A percentile compares a stretch with the other conserved stretches of the same genome.
Conservation (phyloP, 495 filamentous ascomycete species). For the Cryomyces antarcticus region DNA sequence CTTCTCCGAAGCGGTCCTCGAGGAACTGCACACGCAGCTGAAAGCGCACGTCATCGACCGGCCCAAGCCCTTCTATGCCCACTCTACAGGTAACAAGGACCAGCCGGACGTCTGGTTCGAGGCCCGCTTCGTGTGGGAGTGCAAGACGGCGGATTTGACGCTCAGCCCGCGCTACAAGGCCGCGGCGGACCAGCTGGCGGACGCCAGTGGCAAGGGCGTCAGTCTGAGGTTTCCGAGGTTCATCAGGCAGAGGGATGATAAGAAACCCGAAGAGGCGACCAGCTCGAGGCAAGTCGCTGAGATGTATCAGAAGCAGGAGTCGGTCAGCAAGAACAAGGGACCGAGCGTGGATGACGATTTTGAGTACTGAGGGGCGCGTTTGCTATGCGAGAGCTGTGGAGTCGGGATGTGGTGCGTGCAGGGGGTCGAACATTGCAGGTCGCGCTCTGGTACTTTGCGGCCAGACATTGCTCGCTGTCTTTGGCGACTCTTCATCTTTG, state of each 20-base stretch:
- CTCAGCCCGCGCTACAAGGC: slow-evolving; percentile 85
- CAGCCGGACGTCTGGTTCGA: slow-evolving; percentile 99
- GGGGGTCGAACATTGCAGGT: too few species aligned
- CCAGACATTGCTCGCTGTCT: too few species aligned
- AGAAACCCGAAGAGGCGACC: slow-evolving; percentile 84
- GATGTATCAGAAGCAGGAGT: slow-evolving; percentile 92
- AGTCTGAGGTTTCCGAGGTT: slow-evolving; percentile 80
- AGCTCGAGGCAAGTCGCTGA: slow-evolving; percentile 67
- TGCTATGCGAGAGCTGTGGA: neutral
- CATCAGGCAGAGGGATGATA: slow-evolving; percentile 77
- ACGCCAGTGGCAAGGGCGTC: slow-evolving; percentile 61
- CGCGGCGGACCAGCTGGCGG: slow-evolving; percentile 37
- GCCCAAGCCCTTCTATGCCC: slow-evolving; percentile 84
- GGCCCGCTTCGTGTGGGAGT: slow-evolving; percentile 85
- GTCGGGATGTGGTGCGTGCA: too few species aligned
- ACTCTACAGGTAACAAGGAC: slow-evolving; percentile 63
- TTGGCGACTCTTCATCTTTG: too few species aligned
- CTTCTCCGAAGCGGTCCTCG: slow-evolving; percentile 72
- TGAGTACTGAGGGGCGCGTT: slow-evolving; percentile 48
- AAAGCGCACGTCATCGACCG: slow-evolving; percentile 57
- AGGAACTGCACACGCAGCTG: slow-evolving; percentile 58
- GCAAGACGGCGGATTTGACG: slow-evolving; percentile 88
- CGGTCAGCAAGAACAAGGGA: slow-evolving; percentile 54
- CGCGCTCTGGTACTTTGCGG: too few species aligned
- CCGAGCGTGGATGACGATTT: slow-evolving; percentile 91